Conservation (phyloP, 1,139 yeast genomes). For the Geotrichum siamense region DNA sequence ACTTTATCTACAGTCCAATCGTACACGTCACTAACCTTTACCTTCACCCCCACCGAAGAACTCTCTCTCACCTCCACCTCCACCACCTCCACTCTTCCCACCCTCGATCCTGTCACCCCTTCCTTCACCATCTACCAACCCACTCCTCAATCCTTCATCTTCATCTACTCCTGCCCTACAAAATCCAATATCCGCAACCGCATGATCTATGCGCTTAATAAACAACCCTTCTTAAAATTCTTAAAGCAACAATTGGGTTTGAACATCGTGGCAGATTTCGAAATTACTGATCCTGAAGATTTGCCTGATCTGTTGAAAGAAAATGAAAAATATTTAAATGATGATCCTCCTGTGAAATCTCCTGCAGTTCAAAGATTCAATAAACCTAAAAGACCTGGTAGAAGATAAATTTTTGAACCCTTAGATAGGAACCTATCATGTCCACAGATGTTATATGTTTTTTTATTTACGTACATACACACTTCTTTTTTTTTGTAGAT, state of each 20-base stretch:
- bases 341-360: not conserved
- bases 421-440: too few species aligned
- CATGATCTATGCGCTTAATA: constrained; percentile 85
- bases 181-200: constrained; percentile 85
- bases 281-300: constrained; percentile 16
- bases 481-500: too few species aligned
- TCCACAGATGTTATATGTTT: too few species aligned
- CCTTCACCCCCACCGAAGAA: not conserved
- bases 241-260: constrained; percentile 32
- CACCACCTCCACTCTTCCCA: not conserved
- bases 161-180: constrained; percentile 84
- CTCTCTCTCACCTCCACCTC: not conserved
- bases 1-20: not conserved
- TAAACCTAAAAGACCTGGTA: constrained; percentile 36
- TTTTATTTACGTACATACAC: too few species aligned
- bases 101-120: constrained; percentile 33
- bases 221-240: constrained; percentile 55
- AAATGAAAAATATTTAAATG: constrained; percentile 18
- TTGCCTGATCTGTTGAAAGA: constrained; percentile 19
- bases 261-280: constrained; percentile 13
- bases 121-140: constrained; percentile 52
- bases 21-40: not conserved
- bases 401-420: too few species aligned
- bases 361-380: constrained; percentile 22
- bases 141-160: constrained; percentile 37